Evolutionary conservation across 441 rosid genomes (phyloP).

Genomic region (Aquilaria agallochum): DNA sequence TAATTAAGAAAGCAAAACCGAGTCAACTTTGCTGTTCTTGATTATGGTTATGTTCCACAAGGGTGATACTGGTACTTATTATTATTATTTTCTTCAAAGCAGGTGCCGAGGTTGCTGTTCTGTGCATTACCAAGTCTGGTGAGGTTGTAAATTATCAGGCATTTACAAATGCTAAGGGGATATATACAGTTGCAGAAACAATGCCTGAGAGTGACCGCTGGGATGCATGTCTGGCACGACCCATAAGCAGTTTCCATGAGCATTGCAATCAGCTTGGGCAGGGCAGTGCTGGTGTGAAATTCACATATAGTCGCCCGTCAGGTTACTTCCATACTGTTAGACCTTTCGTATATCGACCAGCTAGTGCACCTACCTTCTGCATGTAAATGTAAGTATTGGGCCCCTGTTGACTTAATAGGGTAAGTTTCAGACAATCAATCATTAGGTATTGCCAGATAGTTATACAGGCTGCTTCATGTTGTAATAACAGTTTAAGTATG

Average conservation of each 20-base stretch:
- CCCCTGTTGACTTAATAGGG: too few relatives aligned
- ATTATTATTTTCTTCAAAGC: conserved; percentile 10
- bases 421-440: too few relatives aligned
- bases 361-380: conserved; percentile 64
- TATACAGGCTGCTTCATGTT: too few relatives aligned
- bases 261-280: conserved; percentile 58
- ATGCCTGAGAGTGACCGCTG: conserved; percentile 96
- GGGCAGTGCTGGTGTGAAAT: conserved; percentile 66
- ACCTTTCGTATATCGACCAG: conserved; percentile 67
- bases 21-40: too few relatives aligned
- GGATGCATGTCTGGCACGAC: conserved; percentile 90
- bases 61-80: neutral
- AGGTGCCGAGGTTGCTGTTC: conserved; percentile 98
- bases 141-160: conserved; percentile 95
- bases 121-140: conserved; percentile 89
- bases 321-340: conserved; percentile 68
- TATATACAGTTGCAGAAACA: conserved; percentile 88
- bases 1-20: neutral
- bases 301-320: conserved; percentile 70
- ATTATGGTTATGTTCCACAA: too few relatives aligned
- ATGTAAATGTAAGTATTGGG: conserved; percentile 4
- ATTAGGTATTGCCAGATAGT: too few relatives aligned
- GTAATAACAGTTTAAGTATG: too few relatives aligned
- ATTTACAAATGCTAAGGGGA: conserved; percentile 74
- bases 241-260: conserved; percentile 82